Evolutionary conservation across 2,329 filamentous ascomycete species (phyloP), one percentile per base, ranked within the genome.

Genomic region (Calonectria montana): DNA sequence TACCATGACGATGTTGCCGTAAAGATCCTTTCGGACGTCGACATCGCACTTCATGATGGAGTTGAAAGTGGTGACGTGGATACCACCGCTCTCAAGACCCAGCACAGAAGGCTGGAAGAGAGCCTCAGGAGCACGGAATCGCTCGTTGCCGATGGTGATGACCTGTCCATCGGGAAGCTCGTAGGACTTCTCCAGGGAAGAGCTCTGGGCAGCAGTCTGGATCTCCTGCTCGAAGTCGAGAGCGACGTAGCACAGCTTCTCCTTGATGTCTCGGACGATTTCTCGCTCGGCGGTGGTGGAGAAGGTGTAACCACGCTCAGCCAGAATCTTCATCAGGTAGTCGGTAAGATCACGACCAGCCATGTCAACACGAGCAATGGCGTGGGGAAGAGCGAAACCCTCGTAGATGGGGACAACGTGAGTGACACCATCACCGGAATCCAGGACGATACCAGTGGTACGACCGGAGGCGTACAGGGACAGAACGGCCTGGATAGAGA

Each of bases 1-100:
- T 93, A 98, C 96, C 97, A 98, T 98, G 90, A 99, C 97, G 85
- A 99, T 98, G 94, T 99, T 99, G 87, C 96, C 96, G 89, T 99
- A 99, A 81, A 99, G 93, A 88, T 98, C 97, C 93, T 98, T 98
- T 91, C 97, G 94, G 88, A 99, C 97, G 87, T 99, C 97, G 87
- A 99, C 96, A 88, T 99, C 97, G 88, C 97, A 98, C 94, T 99
- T 99, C 95, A 98, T 98, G 93, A 99, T 98, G 83, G 97, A 98
- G 94, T 98, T 98, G 94, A 98, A 98, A 83, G 97, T 98, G 86
- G 96, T 98, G 86, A 98, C 96, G 90, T 98, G 97, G 89, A 99
- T 98, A 89, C 97, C 97, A 85, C 96, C 96, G 87, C 93, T 95
- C 90, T 99, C 97, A 84, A 98, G 96, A 93, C 97, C 97, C 82